Base-by-base conservation (phyloP, 192 early-diverging fungal genomes). In the Phlyctochytrium arcticum region DNA sequence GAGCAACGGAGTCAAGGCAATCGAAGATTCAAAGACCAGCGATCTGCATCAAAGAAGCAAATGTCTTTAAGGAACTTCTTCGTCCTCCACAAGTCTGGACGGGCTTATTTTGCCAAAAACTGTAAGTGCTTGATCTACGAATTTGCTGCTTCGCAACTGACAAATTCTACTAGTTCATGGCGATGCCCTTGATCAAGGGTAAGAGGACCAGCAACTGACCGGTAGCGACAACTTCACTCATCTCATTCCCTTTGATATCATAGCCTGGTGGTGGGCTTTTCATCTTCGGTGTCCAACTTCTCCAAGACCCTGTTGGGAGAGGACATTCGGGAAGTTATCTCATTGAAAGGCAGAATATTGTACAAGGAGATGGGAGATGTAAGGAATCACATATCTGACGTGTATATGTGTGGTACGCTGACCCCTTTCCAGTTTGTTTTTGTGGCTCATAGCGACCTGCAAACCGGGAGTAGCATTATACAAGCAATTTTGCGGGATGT, bases 271-370 rank as follows among this genome's bases (percentile, higher is more conserved):
- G 64, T 86, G n/a, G 84, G 80, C n/a, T 86, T 86, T 60, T 75
- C 83, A 9, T 78, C 83, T 4, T 85, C 83, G 1, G 61, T 83
- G 1, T 78, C 83, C 5, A 85, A 86, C 61, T 86, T 86, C 58
- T 78, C 75, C 49, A 63, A 68, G 24, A 77, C 81, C 24, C 63
- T 86, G 30, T 63, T 86, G 27, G 79, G 77, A 10, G 84, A 86
- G 57, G 75, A 83, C 29, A 70, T 86, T 27, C 69, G 69, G 27
- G 83, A 86, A 62, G 73, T 86, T 24, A 58, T 79, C 10, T 76
- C 80, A 3, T 29, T 67, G 15, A 74, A 75, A 48, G 74, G 83
- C 10, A 35, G 75, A 36, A 79, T 86, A 29, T 30, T 82, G 4
- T 79, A 79, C 57, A 80, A 75, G 48, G 75, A 81, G 53, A 75